Percentiles rank a stretch among this genome's conserved stretches.
phyloP scores from a whole-genome alignment of 2,329 filamentous ascomycete species.

The Cryphonectria nitschkei region DNA sequence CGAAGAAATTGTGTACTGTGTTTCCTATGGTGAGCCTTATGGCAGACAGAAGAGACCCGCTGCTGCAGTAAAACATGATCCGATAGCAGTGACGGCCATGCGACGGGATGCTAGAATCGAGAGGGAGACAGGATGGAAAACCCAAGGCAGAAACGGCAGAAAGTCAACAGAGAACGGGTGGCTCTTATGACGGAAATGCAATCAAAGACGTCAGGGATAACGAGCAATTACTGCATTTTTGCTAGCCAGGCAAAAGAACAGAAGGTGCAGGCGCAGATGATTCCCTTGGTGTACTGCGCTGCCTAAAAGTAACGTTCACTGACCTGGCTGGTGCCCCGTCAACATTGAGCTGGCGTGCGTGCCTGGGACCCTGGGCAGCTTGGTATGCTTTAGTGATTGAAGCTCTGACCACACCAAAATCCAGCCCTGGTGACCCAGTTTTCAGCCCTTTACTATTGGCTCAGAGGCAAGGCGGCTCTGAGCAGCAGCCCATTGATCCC shows the following conservation, averaged over 20 bases:
- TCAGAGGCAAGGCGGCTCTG: background rate
- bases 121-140: background rate
- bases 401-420: constrained; percentile 12
- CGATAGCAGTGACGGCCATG: background rate
- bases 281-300: background rate
- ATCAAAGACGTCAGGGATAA: background rate
- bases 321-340: background rate
- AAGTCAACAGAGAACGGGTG: background rate
- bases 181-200: background rate
- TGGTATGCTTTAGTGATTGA: background rate
- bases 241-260: background rate
- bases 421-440: constrained; percentile 8
- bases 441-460: constrained; percentile 16
- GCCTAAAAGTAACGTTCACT: constrained; percentile 5
- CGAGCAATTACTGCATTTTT: background rate
- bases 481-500: background rate
- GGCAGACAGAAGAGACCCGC: background rate
- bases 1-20: background rate
- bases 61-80: background rate
- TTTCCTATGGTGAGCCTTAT: background rate
- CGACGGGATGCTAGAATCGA: background rate
- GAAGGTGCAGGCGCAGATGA: background rate
- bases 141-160: background rate
- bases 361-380: background rate
- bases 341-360: background rate